phyloP scores from a whole-genome alignment of 129 eudicot genomes.

The Scalesia atractyloides region DNA sequence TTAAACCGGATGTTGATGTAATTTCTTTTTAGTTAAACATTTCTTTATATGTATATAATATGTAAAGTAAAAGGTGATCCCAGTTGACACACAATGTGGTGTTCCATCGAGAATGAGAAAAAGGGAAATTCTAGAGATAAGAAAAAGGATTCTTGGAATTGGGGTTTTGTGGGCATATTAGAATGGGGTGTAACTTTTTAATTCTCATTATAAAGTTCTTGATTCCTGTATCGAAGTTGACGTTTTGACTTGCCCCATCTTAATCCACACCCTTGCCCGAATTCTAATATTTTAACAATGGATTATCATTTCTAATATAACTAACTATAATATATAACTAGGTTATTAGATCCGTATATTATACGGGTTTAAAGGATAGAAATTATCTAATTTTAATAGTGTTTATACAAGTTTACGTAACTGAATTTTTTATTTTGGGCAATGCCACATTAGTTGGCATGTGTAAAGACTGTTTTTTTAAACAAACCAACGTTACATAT shows the following conservation, averaged over 20 bases:
- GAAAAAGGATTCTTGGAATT: constrained; percentile 28
- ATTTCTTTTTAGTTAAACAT: too few species aligned
- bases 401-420: too few species aligned
- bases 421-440: too few species aligned
- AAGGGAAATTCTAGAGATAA: constrained; percentile 19
- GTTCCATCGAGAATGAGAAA: constrained; percentile 20
- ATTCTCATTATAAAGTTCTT: constrained; percentile 16
- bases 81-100: constrained; percentile 10
- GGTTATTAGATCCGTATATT: too few species aligned
- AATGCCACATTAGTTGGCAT: too few species aligned
- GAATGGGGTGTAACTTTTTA: neutral
- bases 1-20: too few species aligned
- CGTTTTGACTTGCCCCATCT: neutral
- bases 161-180: constrained; percentile 19
- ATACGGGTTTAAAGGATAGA: too few species aligned
- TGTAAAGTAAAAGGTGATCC: neutral
- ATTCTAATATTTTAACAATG: neutral
- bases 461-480: too few species aligned
- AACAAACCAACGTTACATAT: too few species aligned
- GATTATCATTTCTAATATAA: too few species aligned
- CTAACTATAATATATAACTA: too few species aligned
- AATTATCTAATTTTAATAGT: too few species aligned
- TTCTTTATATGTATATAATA: neutral
- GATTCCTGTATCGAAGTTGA: constrained; percentile 18
- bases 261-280: neutral